Evolutionary conservation across 1,284 basidiomycete genomes (phyloP), one percentile per base, ranked within the genome.

Genomic region (Heterobasidion irregulare): DNA sequence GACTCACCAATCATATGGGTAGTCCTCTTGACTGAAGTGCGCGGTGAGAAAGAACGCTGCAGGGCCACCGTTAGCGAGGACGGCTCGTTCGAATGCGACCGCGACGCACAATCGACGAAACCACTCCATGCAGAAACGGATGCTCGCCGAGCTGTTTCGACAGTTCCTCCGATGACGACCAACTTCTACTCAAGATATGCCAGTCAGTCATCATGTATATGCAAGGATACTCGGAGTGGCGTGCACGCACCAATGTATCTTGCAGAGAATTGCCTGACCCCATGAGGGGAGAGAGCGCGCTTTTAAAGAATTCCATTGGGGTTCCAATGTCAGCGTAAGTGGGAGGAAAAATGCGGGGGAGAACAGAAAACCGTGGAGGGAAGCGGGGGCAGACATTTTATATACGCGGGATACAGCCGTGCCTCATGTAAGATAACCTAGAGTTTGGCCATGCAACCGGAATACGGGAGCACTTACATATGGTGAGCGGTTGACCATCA

Each of bases 111-210:
- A 66, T 92, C 89, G 12, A 92, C 79, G 65, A 92, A 91, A 34
- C 88, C 87, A 67, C 86, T 90, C 89, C 89, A 92, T 12, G 86
- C 89, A 12, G 87, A 88, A 41, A 88, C 75, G 8, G 87, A 90
- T 19, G 65, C 69, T 51, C 87, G 75, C 60, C 86, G 75, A 32
- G 84, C 84, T 9, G 86, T 89, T 66, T 89, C 85, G 19, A 89
- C 84, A 2, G 86, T 88, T 6, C 86, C 86, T 36, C 86, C 86
- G 64, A 89, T 85, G 62, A 89, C 86, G 35, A 89, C 86, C 45
- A 88, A 75, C 83, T 86, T 88, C 84, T 88, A 58, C 10, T 16
- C 26, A 35, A 38, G 15, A 49, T 2, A 32, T 44, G 47, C 52
- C 32, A 43, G 18, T 51, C 16, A 46, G 57, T 44, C 58, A 52